Base-by-base conservation (phyloP, 106 monocot species). In the Chionographis japonica region DNA sequence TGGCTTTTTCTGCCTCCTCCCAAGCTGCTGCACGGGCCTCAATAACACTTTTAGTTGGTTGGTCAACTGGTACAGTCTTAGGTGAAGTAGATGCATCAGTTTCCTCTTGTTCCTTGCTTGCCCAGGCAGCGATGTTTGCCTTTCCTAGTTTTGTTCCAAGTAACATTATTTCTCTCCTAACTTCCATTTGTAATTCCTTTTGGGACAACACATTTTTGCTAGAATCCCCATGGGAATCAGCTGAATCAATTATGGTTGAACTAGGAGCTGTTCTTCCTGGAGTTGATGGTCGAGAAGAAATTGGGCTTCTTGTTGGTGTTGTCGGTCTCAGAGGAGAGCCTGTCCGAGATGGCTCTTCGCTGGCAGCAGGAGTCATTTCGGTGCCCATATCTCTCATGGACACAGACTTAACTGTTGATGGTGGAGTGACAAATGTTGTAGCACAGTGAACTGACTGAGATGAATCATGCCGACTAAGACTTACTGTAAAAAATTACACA, bases 1-100 rank as follows among this genome's bases (percentile, higher is more conserved):
- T 98, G 16, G 92, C 85, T 59, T 85, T 93, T 67, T 90, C 97
- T 66, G 90, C 92, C 66, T 98, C 97, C 62, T 98, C 92, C 97
- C 97, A 98, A 54, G 97, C 87, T 57, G 83, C 79, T 53, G 97
- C 97, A 69, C 89, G 86, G 15, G 77, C 53, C 52, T 90, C 87
- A 68, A 80, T 79, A 46, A 79, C 71, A 69, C 54, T 81, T 69
- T 75, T 77, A 13, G 67, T 49, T 57, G 74, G 37, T n/a, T 75
- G 65, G 20, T 76, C 82, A 42, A 65, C 62, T 12, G 66, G 58
- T 16, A 68, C 60, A 16, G 65, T 57, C 17, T 84, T 75, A 8
- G 67, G 58, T 35, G 75, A 71, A 59, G 9, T 38, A 65, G 79
- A 74, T 55, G 54, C 58, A 73, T 80, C 75, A 3, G 50, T 82